Evolutionary conservation across 176 grass and related monocot genomes (phyloP).

Genomic region (Phragmites australis): DNA sequence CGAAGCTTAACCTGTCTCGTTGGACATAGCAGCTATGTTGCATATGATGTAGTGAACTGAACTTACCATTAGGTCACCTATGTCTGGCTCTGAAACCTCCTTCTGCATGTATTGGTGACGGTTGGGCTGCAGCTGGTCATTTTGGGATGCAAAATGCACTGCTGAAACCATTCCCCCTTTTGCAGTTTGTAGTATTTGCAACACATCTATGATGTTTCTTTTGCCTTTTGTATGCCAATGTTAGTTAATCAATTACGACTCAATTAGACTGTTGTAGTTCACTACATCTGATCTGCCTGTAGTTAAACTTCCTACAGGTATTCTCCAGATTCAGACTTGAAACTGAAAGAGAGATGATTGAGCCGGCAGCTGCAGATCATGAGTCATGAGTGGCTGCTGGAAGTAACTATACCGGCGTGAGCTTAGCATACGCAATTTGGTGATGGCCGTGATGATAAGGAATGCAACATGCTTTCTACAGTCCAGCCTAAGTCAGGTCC

Average conservation of each 20-base stretch:
- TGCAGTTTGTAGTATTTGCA: not conserved
- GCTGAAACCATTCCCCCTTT: not conserved
- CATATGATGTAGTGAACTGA: not conserved
- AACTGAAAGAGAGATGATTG: not conserved
- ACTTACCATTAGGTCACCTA: not conserved
- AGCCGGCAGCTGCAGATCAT: not conserved
- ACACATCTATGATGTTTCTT: not conserved
- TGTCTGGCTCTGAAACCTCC: not conserved
- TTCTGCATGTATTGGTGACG: not conserved
- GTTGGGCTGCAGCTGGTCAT: not conserved
- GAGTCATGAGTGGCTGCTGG: not conserved
- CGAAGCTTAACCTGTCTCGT: not conserved
- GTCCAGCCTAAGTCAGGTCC: not conserved
- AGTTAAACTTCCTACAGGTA: too few species aligned
- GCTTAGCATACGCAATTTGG: not conserved
- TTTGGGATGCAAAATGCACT: not conserved
- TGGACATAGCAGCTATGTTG: not conserved
- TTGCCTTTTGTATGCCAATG: not conserved
- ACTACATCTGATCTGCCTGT: not conserved
- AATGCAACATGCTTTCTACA: not conserved
- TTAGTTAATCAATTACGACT: too few species aligned
- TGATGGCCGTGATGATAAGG: not conserved
- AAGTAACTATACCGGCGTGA: conserved; percentile 23
- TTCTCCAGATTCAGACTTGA: not conserved
- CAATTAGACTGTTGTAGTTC: not conserved